Evolutionary conservation across 441 rosid species (phyloP), one percentile per base, ranked within the genome.

Genomic region (Capsella rubella): DNA sequence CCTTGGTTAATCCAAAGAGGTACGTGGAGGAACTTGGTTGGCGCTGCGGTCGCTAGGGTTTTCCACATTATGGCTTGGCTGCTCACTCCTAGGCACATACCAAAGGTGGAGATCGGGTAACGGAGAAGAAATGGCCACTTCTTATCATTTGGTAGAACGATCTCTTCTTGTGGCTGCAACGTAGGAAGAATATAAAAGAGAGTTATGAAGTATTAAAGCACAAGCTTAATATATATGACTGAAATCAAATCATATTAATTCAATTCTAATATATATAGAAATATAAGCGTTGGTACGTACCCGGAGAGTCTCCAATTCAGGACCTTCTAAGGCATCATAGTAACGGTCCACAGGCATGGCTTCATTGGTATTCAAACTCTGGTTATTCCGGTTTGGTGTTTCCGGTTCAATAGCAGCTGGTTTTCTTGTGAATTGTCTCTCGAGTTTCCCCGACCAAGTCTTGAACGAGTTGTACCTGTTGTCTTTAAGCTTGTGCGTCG

Each of bases 61-160:
- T 90, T 94, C 97, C 97, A 94, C 90, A 94, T 73, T 63, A 94
- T 84, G 18, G 97, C 92, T 82, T 94, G 97, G 83, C 97, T 94
- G 80, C 93, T 82, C 4, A 89, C 87, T 47, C 99, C 99, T 1
- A 94, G 91, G 71, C 99, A 94, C 72, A 94, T 87, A 79, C 99
- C 96, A 28, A 90, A 94, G 16, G 97, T 84, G 31, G 97, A 86
- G 60, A 94, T 66, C 0, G 93, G 90, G 76, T 45, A 94, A 14
- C 96, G 87, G 3, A 94, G 91, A 68, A 94, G 95, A 78, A 94
- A 94, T 31, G 97, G 97, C 96, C 99, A 94, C 21, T 37, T 79
- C 80, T 81, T 84, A 75, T 90, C 94, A 5, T 79, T 85, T 12
- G 99, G 99, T 27, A 94, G 91, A 56, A 90, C 80, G 12, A 89